Base-by-base conservation (phyloP, 2,329 filamentous ascomycete species). In the Clonostachys rhizophaga region DNA sequence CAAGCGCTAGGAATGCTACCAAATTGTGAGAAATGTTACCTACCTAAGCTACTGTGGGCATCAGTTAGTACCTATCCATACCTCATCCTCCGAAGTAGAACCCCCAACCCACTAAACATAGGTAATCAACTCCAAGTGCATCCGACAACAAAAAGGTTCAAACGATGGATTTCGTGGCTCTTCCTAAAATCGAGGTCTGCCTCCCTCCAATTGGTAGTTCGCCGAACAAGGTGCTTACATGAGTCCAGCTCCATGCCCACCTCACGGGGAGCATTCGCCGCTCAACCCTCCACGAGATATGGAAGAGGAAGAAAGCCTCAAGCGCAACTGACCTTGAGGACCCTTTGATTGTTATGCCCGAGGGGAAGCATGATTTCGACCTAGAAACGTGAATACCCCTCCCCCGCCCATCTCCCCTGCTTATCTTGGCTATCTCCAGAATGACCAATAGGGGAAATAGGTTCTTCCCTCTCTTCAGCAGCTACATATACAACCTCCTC, bases 401-500 rank as follows among this genome's bases (percentile, higher is more conserved):
- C 13, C 24, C 24, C 24, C 24, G 24, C 24, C 24, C 10, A 13
- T 8, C 24, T 13, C n/a, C 37, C 34, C 24, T 4, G 17, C 12
- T n/a, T 14, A 12, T 24, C 44, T 30, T 17, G 18, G 18, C 12
- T 8, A 34, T 14, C 35, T 14, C 24, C 24, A 30, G 24, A 30
- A 30, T 30, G 24, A 30, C 24, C 24, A 30, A 30, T 18, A 7
- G 18, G 8, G 13, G n/a, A 55, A 30, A 10, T 44, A 86, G 86
- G 39, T 90, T 91, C 75, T 91, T 91, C 59, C 83, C 83, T 3
- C 74, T 91, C 14, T 92, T 92, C 67, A 85, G 83, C 24, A 84
- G 77, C 40, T 90, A 90, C 62, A 92, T 91, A 54, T 92, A 94
- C 67, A 75, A 79, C 49, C 81, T 95, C 35, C 78, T 87, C 66